Percentiles rank a stretch among this genome's conserved stretches.
phyloP scores from a whole-genome alignment of 169 alveolate species.

The Cryptosporidium meleagridis region DNA sequence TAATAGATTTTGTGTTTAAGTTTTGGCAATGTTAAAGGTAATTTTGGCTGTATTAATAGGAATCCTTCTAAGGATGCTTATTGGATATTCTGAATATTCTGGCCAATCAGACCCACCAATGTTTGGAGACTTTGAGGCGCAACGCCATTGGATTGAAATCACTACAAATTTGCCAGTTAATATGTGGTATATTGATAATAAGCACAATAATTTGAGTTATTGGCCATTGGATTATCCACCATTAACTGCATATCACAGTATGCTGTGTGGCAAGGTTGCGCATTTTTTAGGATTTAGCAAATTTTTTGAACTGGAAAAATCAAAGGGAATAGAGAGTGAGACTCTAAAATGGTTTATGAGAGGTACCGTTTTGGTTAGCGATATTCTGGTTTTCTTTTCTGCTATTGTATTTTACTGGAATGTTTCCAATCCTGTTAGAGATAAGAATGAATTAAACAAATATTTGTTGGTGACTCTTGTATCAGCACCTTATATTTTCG shows the following conservation, averaged over 20 bases:
- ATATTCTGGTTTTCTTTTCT: slow-evolving; percentile 83
- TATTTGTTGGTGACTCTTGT: slow-evolving; percentile 71
- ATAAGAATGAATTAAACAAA: slow-evolving; percentile 35
- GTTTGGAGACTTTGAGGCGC: slow-evolving; percentile 93
- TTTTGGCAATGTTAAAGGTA: slow-evolving; percentile 15
- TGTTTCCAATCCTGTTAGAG: slow-evolving; percentile 37
- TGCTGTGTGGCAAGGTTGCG: slow-evolving; percentile 70
- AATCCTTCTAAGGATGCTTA: slow-evolving; percentile 64
- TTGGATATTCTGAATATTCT: slow-evolving; percentile 73
- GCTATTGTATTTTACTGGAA: slow-evolving; percentile 73
- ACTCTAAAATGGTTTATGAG: slow-evolving; percentile 87
- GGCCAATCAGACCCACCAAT: slow-evolving; percentile 84
- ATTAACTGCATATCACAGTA: slow-evolving; percentile 88
- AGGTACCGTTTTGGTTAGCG: slow-evolving; percentile 86
- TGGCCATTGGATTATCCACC: slow-evolving; percentile 95
- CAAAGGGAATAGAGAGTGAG: slow-evolving; percentile 86
- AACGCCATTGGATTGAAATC: slow-evolving; percentile 92
- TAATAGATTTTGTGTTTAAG: background rate
- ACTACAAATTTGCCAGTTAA: slow-evolving; percentile 80
- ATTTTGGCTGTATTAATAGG: slow-evolving; percentile 63
- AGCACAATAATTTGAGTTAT: slow-evolving; percentile 82
- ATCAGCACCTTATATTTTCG: slow-evolving; percentile 84
- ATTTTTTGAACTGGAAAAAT: slow-evolving; percentile 80
- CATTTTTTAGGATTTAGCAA: slow-evolving; percentile 78
- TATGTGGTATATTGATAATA: slow-evolving; percentile 80